Percentiles rank a stretch among this genome's conserved stretches.
Evolutionary conservation across 192 early-diverging fungal species (phyloP).

Genomic region (Haplosporangium gracile): DNA sequence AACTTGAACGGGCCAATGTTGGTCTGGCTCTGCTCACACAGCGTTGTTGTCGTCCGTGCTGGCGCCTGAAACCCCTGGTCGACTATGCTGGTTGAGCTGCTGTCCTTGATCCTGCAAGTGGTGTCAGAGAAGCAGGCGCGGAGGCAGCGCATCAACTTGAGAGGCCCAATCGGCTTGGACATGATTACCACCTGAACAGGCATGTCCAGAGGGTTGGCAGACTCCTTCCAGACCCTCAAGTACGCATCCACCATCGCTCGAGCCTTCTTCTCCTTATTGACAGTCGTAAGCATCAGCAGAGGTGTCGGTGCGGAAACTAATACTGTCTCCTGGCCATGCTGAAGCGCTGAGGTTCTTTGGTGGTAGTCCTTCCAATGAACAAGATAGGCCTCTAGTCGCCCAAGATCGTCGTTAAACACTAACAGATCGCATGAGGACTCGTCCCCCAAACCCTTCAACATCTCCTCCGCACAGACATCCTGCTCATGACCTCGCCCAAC

Average conservation of each 20-base stretch:
- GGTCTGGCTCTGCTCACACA: neutral
- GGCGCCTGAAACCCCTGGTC: neutral
- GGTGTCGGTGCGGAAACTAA: neutral
- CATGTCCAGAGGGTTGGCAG: neutral
- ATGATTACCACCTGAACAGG: slow-evolving; percentile 36
- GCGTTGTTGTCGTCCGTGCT: neutral
- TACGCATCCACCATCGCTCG: slow-evolving; percentile 25
- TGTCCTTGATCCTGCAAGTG: neutral
- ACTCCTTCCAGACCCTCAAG: neutral
- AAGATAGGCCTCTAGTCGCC: slow-evolving; percentile 21
- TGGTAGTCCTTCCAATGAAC: slow-evolving; percentile 10
- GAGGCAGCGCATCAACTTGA: slow-evolving; percentile 34
- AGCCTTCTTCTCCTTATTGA: slow-evolving; percentile 28
- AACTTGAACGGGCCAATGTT: neutral
- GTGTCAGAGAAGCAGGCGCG: slow-evolving; percentile 14
- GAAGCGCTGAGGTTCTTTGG: neutral
- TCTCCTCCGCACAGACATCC: slow-evolving; percentile 23
- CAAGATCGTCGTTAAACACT: slow-evolving; percentile 33
- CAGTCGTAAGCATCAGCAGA: slow-evolving; percentile 42
- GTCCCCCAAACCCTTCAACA: slow-evolving; percentile 22
- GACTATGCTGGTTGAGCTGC: neutral
- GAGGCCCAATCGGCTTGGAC: slow-evolving; percentile 43
- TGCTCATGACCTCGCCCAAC: slow-evolving; percentile 26
- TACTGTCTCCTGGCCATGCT: neutral
- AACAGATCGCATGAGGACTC: slow-evolving; percentile 23